A percentile compares a stretch with the other conserved stretches of the same genome.
phyloP scores from a whole-genome alignment of 2,329 filamentous ascomycete species.

The Aspergillus puulaauensis region DNA sequence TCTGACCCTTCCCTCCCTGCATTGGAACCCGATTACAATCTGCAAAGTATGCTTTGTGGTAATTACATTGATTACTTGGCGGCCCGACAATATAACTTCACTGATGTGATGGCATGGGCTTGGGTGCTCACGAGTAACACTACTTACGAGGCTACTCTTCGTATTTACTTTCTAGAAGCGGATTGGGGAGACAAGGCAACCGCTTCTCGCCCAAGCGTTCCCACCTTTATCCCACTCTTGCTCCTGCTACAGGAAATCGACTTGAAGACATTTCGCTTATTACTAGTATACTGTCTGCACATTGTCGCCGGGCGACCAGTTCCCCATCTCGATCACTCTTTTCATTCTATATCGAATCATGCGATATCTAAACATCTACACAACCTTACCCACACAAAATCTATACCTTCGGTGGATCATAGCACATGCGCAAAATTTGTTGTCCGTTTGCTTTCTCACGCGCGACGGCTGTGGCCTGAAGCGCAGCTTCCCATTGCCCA shows the following conservation, averaged over 20 bases:
- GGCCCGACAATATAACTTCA: constrained; percentile 32
- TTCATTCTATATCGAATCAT: neutral
- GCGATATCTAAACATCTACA: constrained; percentile 1
- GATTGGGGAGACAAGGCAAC: constrained; percentile 14
- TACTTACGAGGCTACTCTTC: constrained; percentile 35
- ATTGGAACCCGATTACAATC: constrained; percentile 23
- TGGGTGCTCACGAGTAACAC: constrained; percentile 46
- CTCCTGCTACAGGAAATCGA: constrained; percentile 46
- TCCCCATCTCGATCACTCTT: constrained; percentile 8
- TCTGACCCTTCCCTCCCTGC: neutral
- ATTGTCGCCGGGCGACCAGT: constrained; percentile 30
- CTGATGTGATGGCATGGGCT: constrained; percentile 47
- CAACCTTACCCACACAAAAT: neutral
- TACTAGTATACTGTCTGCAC: constrained; percentile 42
- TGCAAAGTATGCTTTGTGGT: constrained; percentile 35
- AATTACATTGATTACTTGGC: constrained; percentile 29
- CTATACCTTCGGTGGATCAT: constrained; percentile 22
- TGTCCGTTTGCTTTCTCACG: constrained; percentile 51
- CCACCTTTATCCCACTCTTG: constrained; percentile 49
- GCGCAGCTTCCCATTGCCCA: constrained; percentile 44
- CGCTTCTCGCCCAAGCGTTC: constrained; percentile 26
- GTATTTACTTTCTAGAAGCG: constrained; percentile 34
- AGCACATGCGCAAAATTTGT: constrained; percentile 42
- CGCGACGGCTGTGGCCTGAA: constrained; percentile 50
- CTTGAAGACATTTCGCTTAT: constrained; percentile 41